phyloP scores from a whole-genome alignment of 2,329 filamentous ascomycete species.

The Penicillium sp. region DNA sequence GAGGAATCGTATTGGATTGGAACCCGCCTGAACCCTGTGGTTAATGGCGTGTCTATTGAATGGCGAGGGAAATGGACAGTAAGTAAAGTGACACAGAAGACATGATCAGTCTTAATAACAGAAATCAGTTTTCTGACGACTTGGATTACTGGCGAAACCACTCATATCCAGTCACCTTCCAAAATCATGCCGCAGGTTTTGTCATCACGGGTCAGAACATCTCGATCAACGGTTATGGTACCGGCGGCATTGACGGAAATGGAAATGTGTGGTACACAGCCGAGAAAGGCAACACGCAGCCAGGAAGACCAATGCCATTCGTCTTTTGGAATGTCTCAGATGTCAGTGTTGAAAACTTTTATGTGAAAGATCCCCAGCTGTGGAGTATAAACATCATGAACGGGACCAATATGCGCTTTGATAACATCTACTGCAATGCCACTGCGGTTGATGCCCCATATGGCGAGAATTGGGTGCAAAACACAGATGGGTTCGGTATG shows the following conservation, averaged over 20 bases:
- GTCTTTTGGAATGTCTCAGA: conserved; percentile 61
- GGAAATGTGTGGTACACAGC: conserved; percentile 58
- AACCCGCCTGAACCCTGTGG: conserved; percentile 51
- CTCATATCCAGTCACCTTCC: conserved; percentile 56
- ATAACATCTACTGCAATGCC: conserved; percentile 55
- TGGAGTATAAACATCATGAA: conserved; percentile 63
- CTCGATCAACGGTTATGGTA: conserved; percentile 54
- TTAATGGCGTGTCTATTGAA: conserved; percentile 54
- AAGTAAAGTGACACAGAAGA: conserved; percentile 9
- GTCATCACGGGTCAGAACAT: conserved; percentile 54
- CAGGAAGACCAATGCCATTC: conserved; percentile 60
- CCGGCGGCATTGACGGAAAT: conserved; percentile 58
- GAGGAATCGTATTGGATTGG: conserved; percentile 55
- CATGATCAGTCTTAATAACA: neutral
- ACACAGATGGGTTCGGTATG: conserved; percentile 57
- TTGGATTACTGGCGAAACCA: conserved; percentile 59
- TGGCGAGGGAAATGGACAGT: conserved; percentile 57
- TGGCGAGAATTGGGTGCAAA: conserved; percentile 60
- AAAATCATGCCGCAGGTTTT: conserved; percentile 59
- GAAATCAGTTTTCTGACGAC: conserved; percentile 49
- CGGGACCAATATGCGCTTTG: conserved; percentile 55
- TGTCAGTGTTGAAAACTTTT: conserved; percentile 56
- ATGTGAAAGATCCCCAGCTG: conserved; percentile 53
- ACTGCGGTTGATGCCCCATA: conserved; percentile 53
- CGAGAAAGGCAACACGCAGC: conserved; percentile 50